A percentile compares a stretch with the other conserved stretches of the same genome.
Conservation (phyloP, 163 green algal genomes). For the Chloromonas sp. region DNA sequence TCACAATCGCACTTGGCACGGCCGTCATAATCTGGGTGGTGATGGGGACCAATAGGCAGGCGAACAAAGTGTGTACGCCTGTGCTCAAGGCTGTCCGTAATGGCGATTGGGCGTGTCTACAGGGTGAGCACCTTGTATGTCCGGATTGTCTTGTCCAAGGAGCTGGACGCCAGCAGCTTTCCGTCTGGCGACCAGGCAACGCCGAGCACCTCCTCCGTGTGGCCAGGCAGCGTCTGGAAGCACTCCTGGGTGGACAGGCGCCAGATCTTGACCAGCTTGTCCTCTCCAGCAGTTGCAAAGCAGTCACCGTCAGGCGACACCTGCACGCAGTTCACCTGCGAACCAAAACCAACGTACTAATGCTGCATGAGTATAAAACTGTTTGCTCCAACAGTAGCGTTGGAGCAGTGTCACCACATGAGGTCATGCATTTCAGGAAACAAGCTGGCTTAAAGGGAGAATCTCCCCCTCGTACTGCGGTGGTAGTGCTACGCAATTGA, state of each 20-base stretch:
- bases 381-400: too few species aligned
- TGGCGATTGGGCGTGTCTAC: neutral
- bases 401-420: too few species aligned
- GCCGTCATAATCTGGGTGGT: too few species aligned
- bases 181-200: constrained; percentile 26
- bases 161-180: constrained; percentile 20
- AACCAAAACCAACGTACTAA: neutral
- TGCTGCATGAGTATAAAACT: too few species aligned
- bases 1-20: too few species aligned
- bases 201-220: constrained; percentile 7
- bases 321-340: constrained; percentile 28
- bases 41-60: too few species aligned
- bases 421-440: too few species aligned
- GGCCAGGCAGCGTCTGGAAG: constrained; percentile 13
- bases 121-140: constrained; percentile 10
- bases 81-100: too few species aligned
- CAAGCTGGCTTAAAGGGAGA: too few species aligned
- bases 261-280: constrained; percentile 19
- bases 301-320: constrained; percentile 31
- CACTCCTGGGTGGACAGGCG: constrained; percentile 14
- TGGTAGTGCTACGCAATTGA: too few species aligned
- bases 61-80: too few species aligned
- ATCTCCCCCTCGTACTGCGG: too few species aligned
- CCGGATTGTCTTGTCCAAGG: constrained; percentile 24
- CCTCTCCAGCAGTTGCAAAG: constrained; percentile 12